phyloP scores from a whole-genome alignment of 768 basidiomycete species.

The Amanita rubescens region DNA sequence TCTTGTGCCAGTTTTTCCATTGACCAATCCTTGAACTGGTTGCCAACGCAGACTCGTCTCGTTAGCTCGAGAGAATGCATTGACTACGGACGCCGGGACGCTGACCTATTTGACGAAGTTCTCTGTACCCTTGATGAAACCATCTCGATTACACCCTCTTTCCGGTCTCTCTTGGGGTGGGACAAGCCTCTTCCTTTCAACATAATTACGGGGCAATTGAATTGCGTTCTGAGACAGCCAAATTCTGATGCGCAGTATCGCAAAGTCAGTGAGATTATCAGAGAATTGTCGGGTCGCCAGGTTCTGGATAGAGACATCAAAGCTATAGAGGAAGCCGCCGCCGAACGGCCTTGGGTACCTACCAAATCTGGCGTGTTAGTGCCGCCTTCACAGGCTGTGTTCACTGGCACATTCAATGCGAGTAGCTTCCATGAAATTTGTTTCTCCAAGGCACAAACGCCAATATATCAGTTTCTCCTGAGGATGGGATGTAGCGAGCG shows the following conservation, averaged over 20 bases:
- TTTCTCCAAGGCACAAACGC: constrained; percentile 12
- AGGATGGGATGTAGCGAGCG: constrained; percentile 32
- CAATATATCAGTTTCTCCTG: constrained; percentile 17
- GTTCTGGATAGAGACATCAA: constrained; percentile 13
- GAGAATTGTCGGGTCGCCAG: constrained; percentile 21
- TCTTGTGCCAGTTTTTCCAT: neutral
- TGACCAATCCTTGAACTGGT: constrained; percentile 19
- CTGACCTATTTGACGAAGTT: constrained; percentile 32
- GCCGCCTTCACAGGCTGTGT: constrained; percentile 1
- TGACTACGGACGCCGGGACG: constrained; percentile 18
- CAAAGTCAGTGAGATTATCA: constrained; percentile 20
- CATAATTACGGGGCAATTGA: constrained; percentile 28
- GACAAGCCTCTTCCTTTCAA: constrained; percentile 23
- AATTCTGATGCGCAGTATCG: constrained; percentile 9
- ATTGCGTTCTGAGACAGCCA: constrained; percentile 12
- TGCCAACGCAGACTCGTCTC: constrained; percentile 32
- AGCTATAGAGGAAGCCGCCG: constrained; percentile 12
- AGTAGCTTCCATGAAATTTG: constrained; percentile 21
- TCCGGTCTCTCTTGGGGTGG: constrained; percentile 33
- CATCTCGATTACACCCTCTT: constrained; percentile 18
- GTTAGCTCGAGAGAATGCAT: constrained; percentile 22
- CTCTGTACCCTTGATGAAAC: constrained; percentile 23
- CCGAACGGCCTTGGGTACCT: constrained; percentile 27
- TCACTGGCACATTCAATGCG: neutral
- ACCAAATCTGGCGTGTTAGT: neutral